Evolutionary conservation across 83 land plant species (phyloP).

Genomic region (Larix sibirica): DNA sequence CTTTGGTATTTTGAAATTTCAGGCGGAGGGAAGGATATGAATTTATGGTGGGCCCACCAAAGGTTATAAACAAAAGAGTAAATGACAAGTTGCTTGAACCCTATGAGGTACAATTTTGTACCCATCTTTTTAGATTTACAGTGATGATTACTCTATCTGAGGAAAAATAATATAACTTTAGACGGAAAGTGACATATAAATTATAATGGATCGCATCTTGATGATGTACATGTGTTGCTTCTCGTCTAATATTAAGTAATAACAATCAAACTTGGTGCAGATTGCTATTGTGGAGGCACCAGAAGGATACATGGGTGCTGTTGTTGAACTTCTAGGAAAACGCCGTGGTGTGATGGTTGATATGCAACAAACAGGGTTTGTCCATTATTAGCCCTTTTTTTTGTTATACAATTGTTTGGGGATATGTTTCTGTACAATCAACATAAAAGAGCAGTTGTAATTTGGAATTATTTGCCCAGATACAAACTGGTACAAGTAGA

Average conservation of each 20-base stretch:
- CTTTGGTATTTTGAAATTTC: constrained; percentile 11
- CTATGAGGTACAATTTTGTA: constrained; percentile 67
- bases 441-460: not conserved
- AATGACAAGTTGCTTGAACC: constrained; percentile 87
- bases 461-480: not conserved
- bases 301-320: constrained; percentile 89
- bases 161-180: not conserved
- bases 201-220: not conserved
- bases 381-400: not conserved
- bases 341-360: constrained; percentile 98
- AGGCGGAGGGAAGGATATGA: constrained; percentile 99
- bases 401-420: not conserved
- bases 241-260: not conserved
- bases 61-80: constrained; percentile 83
- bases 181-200: not conserved
- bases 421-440: not conserved
- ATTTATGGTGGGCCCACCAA: constrained; percentile 98
- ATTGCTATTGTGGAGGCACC: constrained; percentile 98
- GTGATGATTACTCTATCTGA: not conserved
- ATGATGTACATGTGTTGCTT: not conserved
- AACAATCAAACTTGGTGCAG: constrained; percentile 32
- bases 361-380: constrained; percentile 85
- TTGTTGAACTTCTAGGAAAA: constrained; percentile 91
- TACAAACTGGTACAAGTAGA: not conserved
- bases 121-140: not conserved